Base-by-base conservation (phyloP, 495 filamentous ascomycete species). In the Acidiella bohemica region DNA sequence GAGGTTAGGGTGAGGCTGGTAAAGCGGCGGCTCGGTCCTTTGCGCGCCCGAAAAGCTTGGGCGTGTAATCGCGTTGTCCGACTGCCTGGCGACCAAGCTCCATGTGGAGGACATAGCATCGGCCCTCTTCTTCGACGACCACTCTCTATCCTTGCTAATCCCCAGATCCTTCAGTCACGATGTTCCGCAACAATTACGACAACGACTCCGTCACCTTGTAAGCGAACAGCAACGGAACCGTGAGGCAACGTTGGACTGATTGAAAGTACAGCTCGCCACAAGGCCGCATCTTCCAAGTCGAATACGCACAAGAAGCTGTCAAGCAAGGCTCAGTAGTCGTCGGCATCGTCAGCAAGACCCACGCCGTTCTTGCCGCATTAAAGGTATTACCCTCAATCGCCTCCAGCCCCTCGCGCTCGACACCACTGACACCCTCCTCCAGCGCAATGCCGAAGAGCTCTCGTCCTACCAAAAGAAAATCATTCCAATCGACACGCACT, bases 141-240 rank as follows among this genome's bases (percentile, higher is more conserved):
- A 6, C 32, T n/a, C n/a, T n/a, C n/a, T n/a, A n/a, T n/a, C n/a
- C n/a, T n/a, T n/a, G n/a, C n/a, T n/a, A n/a, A n/a, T n/a, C n/a
- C n/a, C n/a, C n/a, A n/a, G n/a, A n/a, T n/a, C n/a, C n/a, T n/a
- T n/a, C n/a, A n/a, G 40, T 42, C 66, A 76, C 57, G 44, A 97
- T 97, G 90, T 97, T 97, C 70, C 75, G 90, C 66, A 97, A 97
- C 70, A 95, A 96, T 66, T 97, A 97, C 72, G 90, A 97, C 67
- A 97, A 96, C 74, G 90, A 97, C 68, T 87, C 86, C 24, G 88
- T 97, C 64, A 97, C 90, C 67, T 97, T 96, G 87, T 95, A 73
- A 66, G 73, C 62, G 51, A 45, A 39, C 35, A 48, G 27, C 41
- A 29, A 24, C 17, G 5, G 29, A 36, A 36, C 16, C 35, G 27